Conservation (phyloP, 2,329 filamentous ascomycete genomes). For the Chaetothyriales sp. region DNA sequence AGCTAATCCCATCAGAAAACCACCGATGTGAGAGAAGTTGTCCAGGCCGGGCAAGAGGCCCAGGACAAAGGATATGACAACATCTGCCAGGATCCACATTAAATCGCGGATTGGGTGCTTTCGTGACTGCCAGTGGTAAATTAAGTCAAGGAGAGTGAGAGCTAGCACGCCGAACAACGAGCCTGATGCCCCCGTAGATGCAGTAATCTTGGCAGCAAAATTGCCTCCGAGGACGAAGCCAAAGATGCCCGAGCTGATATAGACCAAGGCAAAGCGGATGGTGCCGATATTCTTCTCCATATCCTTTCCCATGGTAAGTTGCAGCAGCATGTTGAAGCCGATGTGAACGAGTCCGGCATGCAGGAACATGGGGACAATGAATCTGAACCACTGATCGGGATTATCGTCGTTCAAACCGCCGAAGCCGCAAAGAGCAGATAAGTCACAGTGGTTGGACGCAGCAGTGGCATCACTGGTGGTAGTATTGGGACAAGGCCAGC, state of each 20-base stretch:
- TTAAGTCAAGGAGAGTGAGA: constrained; percentile 70
- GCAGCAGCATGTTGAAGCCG: constrained; percentile 83
- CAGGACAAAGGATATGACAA: constrained; percentile 80
- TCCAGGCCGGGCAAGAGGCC: constrained; percentile 85
- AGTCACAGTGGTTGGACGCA: constrained; percentile 47
- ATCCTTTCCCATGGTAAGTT: constrained; percentile 77
- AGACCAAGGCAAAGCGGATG: constrained; percentile 77
- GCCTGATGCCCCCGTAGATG: constrained; percentile 81
- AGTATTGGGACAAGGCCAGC: constrained; percentile 71
- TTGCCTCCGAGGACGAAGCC: constrained; percentile 92
- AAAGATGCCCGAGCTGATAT: constrained; percentile 83
- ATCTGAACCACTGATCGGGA: constrained; percentile 93
- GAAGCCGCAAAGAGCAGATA: constrained; percentile 76
- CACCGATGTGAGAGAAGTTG: constrained; percentile 95
- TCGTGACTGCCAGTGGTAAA: constrained; percentile 84
- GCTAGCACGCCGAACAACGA: constrained; percentile 85
- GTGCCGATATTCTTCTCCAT: constrained; percentile 86
- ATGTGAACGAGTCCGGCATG: constrained; percentile 92
- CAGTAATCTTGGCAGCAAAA: constrained; percentile 66
- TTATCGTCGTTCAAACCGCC: constrained; percentile 56
- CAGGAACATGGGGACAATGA: constrained; percentile 90
- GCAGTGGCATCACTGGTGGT: constrained; percentile 44
- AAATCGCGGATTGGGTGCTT: constrained; percentile 66
- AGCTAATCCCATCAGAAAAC: constrained; percentile 81
- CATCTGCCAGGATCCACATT: constrained; percentile 72